Conservation (phyloP, 306 rosid species). For the Quercus berberidifolia region DNA sequence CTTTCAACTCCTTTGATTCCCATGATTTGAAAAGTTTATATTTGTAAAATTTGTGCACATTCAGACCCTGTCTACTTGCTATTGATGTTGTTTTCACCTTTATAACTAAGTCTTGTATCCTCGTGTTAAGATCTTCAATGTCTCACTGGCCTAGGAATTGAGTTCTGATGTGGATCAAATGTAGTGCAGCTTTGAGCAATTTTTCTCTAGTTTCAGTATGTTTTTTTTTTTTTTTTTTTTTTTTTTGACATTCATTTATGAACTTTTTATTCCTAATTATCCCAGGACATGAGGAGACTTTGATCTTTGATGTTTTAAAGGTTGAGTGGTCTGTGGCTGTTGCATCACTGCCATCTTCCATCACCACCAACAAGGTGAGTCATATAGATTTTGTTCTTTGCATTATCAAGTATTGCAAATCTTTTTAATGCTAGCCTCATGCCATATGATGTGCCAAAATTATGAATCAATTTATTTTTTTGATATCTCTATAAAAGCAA, state of each 20-base stretch:
- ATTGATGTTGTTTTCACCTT: neutral
- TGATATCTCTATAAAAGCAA: neutral
- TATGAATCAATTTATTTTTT: neutral
- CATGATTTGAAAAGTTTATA: neutral
- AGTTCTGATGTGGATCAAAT: neutral
- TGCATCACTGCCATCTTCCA: constrained; percentile 66
- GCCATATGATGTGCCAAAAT: neutral
- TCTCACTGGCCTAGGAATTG: neutral
- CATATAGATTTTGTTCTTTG: constrained; percentile 7
- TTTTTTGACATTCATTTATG: neutral
- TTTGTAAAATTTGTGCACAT: neutral
- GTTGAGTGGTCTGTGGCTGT: constrained; percentile 72
- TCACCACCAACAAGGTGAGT: constrained; percentile 62
- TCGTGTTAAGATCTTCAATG: neutral
- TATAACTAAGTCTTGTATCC: neutral
- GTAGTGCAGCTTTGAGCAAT: neutral
- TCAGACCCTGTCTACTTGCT: neutral
- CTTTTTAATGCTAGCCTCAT: neutral
- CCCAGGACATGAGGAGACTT: constrained; percentile 82
- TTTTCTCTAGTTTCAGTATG: neutral
- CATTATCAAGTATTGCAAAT: neutral
- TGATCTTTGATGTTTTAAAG: constrained; percentile 74
- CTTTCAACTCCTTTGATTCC: neutral
- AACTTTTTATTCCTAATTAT: neutral
- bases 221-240: too few relatives aligned